Base-by-base conservation (phyloP, 768 basidiomycete species). In the Coprinopsis cinerea region DNA sequence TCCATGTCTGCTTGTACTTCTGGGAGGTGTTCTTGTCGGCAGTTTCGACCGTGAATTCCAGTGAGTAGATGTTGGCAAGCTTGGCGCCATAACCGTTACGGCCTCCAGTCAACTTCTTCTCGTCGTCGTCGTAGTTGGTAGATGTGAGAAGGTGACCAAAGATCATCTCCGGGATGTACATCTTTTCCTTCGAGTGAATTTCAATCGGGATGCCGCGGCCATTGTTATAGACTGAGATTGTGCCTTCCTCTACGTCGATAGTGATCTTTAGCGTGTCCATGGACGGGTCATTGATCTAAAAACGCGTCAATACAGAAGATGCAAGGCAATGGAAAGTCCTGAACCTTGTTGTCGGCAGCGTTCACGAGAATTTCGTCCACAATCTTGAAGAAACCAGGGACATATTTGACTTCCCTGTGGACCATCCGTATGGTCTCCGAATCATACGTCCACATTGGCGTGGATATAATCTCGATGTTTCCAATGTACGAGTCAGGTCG, bases 361-460 rank as follows among this genome's bases (percentile, higher is more conserved):
- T 99, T 99, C 59, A 99, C 96, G 2, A 99, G 74, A 60, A 99
- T 99, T 70, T 99, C 96, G 61, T 99, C 96, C 13, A 99, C 86
- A 60, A 99, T 99, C 77, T 99, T 99, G 80, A 94, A 93, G 67
- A 99, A 95, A 47, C 94, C 96, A 0, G 96, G 96, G 1, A 97
- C 94, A 61, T 86, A 99, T 59, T 82, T 89, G 55, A 86, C 88
- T 42, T 83, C 92, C 60, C 85, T 77, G 59, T 82, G 67, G 1
- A 81, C 81, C 85, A 99, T 92, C 24, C 83, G 84, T 60, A 92
- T 93, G 32, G 71, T 80, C 28, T 83, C 84, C 1, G 79, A 73
- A 64, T 98, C 92, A 63, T 84, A 95, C 1, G 92, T 91, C 96
- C 96, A 99, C 83, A 98, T 92, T 23, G 68, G 58, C 62, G 94